Base-by-base conservation (phyloP, 2,329 filamentous ascomycete species). In the Fusarium xylarioides region DNA sequence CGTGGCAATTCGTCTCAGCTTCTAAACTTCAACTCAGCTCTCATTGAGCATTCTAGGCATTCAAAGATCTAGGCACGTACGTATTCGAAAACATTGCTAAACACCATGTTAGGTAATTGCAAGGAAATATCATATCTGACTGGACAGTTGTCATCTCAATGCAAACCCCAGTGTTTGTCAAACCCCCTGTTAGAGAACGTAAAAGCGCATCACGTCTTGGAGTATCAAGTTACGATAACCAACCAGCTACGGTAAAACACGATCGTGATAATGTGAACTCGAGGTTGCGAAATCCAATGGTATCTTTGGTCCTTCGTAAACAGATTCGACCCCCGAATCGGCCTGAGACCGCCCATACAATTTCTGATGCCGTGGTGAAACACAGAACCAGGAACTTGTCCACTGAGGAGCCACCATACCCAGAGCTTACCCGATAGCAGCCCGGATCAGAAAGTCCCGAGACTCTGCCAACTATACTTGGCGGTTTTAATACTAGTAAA, bases 341-440 rank as follows among this genome's bases (percentile, higher is more conserved):
- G 65, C 64, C 66, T 69, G 66, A 73, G 56, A 71, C 70, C 35
- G 55, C 23, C 58, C 56, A 52, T 42, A 50, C 38, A 42, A 32
- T 63, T 58, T 71, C 71, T 73, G 70, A 68, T 55, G 70, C 70
- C 53, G 54, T 73, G 66, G 71, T 73, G 71, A 73, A 73, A 73
- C 71, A 61, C 49, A 37, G 23, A 40, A 53, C 58, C 62, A 60
- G 46, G 57, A 64, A 50, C 57, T 60, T 30, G 49, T 47, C 66
- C 66, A 74, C 18, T 71, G 37, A 61, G 58, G 66, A 74, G 70
- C 55, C 56, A 26, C 42, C 46, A 35, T 62, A 57, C 40, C 65
- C 57, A 44, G 47, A 61, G 52, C 71, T 66, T 70, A 62, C 50
- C 66, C 55, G 70, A 63, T 70, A 71, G 34, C 55, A 61, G 54